A percentile compares a stretch with the other conserved stretches of the same genome.
phyloP scores from a whole-genome alignment of 495 filamentous ascomycete genomes.

The Annulohypoxylon moriforme region DNA sequence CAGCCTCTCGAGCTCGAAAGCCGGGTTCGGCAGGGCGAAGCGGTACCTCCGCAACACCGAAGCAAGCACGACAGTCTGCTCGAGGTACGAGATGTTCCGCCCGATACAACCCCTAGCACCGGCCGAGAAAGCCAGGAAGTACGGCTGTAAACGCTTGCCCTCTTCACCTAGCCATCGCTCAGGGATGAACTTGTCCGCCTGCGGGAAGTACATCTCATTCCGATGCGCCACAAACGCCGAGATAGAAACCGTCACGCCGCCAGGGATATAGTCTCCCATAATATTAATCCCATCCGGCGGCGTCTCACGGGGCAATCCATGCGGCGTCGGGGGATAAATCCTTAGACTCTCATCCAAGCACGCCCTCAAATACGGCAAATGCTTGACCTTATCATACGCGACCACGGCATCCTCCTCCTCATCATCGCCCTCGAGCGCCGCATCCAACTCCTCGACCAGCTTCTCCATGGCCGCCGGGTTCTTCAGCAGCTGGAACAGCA shows the following conservation, averaged over 20 bases:
- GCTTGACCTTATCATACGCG: background rate
- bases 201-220: background rate
- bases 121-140: background rate
- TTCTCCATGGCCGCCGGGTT: background rate
- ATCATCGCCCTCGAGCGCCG: background rate
- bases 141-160: background rate
- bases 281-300: background rate
- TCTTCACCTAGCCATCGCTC: slow-evolving; percentile 4
- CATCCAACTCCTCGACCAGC: background rate
- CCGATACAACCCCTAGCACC: background rate
- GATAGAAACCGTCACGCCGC: background rate
- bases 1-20: background rate
- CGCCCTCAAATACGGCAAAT: background rate
- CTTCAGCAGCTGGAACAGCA: background rate
- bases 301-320: background rate
- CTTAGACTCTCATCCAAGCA: background rate
- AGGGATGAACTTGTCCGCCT: background rate
- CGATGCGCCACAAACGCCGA: background rate
- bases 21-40: background rate
- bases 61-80: background rate
- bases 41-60: background rate
- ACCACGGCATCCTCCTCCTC: background rate
- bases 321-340: background rate
- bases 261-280: background rate
- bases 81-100: background rate